Evolutionary conservation across 805 yeast species (phyloP).

Genomic region (Kuraishia cidri): DNA sequence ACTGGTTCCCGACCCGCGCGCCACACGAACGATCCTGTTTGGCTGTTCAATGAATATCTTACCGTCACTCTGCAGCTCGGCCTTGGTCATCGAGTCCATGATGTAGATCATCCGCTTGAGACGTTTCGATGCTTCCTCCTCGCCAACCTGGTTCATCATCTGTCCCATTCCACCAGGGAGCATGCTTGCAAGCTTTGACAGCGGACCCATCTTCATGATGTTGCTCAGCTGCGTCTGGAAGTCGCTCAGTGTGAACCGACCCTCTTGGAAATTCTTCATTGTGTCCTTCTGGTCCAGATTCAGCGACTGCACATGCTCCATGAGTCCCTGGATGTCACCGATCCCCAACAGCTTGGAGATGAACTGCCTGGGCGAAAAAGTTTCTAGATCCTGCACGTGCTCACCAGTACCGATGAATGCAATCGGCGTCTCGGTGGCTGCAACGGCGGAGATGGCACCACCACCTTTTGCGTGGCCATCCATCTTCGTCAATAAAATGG

Average conservation of each 20-base stretch:
- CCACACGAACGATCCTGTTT: slow-evolving; percentile 78
- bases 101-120: slow-evolving; percentile 84
- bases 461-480: slow-evolving; percentile 99
- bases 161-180: slow-evolving; percentile 85
- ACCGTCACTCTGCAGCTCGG: slow-evolving; percentile 89
- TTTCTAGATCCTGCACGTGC: slow-evolving; percentile 87
- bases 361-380: slow-evolving; percentile 83
- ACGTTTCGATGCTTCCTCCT: slow-evolving; percentile 80
- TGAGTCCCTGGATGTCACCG: slow-evolving; percentile 88
- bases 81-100: slow-evolving; percentile 92
- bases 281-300: slow-evolving; percentile 86
- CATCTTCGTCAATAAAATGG: slow-evolving; percentile 90
- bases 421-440: slow-evolving; percentile 92
- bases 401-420: slow-evolving; percentile 98
- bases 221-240: slow-evolving; percentile 93
- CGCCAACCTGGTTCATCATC: slow-evolving; percentile 81
- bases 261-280: slow-evolving; percentile 88
- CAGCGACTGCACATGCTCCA: slow-evolving; percentile 87
- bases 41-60: slow-evolving; percentile 73
- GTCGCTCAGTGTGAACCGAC: slow-evolving; percentile 86
- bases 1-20: slow-evolving; percentile 89
- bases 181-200: slow-evolving; percentile 91
- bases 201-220: slow-evolving; percentile 93
- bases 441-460: slow-evolving; percentile 98
- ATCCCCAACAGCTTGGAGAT: slow-evolving; percentile 90